Evolutionary conservation across 345 rosid genomes (phyloP).

Genomic region (Lumnitzera littorea): DNA sequence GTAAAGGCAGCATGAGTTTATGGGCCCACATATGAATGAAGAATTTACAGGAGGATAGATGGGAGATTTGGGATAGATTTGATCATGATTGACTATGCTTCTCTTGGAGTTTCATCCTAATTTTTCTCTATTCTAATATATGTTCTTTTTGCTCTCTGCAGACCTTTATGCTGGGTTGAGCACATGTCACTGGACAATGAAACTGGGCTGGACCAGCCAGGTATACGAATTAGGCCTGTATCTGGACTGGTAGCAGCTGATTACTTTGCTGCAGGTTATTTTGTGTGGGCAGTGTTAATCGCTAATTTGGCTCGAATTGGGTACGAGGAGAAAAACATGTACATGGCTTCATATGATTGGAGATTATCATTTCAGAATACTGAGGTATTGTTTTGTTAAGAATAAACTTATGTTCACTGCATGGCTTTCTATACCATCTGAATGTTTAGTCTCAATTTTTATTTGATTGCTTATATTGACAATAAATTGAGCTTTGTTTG

Average conservation of each 20-base stretch:
- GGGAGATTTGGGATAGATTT: too few relatives aligned
- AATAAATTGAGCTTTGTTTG: too few relatives aligned
- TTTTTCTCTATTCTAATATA: background rate
- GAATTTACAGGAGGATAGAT: too few relatives aligned
- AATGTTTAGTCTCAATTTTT: background rate
- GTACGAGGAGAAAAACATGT: conserved; percentile 72
- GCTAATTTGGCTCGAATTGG: conserved; percentile 71
- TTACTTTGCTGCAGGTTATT: conserved; percentile 70
- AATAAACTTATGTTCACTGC: conserved; percentile 1
- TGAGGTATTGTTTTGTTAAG: conserved; percentile 31
- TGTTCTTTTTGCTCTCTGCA: conserved; percentile 17
- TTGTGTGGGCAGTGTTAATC: conserved; percentile 74
- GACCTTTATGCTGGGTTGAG: conserved; percentile 70
- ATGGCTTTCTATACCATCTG: background rate
- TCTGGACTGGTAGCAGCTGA: conserved; percentile 80
- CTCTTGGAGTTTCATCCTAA: too few relatives aligned
- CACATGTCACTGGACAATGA: conserved; percentile 71
- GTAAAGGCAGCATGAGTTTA: too few relatives aligned
- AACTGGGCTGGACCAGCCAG: conserved; percentile 57
- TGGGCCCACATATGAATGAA: too few relatives aligned
- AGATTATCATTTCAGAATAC: conserved; percentile 65
- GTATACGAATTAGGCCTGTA: conserved; percentile 61
- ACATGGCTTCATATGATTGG: conserved; percentile 82
- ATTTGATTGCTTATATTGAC: too few relatives aligned
- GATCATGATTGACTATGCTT: too few relatives aligned